Evolutionary conservation across 164 flowering plant species (phyloP), one percentile per base, ranked within the genome.

Genomic region (Pachysandra terminalis): DNA sequence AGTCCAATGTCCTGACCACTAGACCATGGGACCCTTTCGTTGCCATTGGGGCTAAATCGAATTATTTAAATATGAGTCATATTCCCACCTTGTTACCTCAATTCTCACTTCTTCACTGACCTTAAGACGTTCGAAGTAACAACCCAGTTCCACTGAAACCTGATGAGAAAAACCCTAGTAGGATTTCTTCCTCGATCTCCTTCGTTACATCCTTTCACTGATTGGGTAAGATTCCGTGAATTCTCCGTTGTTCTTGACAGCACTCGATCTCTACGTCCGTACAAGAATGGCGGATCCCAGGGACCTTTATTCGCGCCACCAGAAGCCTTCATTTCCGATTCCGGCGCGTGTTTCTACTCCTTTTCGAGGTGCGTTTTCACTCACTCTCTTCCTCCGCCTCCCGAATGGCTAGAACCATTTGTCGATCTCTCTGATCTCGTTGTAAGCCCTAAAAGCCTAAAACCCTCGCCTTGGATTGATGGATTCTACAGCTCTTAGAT

Each of bases 351-450:
- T 62, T 24, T 52, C 40, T 8, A 14, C 57, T 51, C 73, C 24
- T 67, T 56, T 37, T 41, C 71, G 71, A 83, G 81, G 68, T 73
- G 68, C 71, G 73, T 77, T n/a, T 77, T 45, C 17, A 45, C 73
- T 66, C 68, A 85, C 64, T 59, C 80, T 64, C 80, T 80, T 24
- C 96, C 96, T 56, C 95, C n/a, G n/a, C n/a, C 89, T 56, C 91
- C 91, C 26, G 97, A 92, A 80, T 89, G 96, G 96, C 69, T 94
- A 21, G 89, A 87, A 52, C 98, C 96, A 45, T 77, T 82, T 67
- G 59, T 54, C 57, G 84, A 87, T 59, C 58, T 87, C 67, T 90
- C 93, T 3, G 93, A 86, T 69, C 68, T 91, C 52, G 77, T 73
- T 52, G 57, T 81, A 15, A 58, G 54, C 59, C 69, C 79, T 26